phyloP scores from a whole-genome alignment of 192 early-diverging fungal species.

The Coemansia sp. region DNA sequence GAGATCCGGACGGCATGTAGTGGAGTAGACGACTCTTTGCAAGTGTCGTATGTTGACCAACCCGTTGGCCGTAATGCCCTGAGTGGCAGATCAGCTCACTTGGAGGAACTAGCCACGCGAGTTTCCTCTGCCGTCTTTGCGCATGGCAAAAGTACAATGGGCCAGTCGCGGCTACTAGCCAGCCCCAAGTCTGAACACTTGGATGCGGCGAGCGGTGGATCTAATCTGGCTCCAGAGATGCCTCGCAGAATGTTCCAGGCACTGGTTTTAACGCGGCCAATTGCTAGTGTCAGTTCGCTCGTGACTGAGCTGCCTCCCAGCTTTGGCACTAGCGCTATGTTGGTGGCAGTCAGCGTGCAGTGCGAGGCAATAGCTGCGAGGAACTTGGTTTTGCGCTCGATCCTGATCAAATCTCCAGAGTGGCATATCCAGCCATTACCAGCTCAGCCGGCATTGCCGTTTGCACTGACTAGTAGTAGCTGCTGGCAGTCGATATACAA shows the following conservation, averaged over 20 bases:
- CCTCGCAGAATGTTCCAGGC: conserved; percentile 35
- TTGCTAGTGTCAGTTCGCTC: conserved; percentile 18
- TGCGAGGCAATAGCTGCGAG: conserved; percentile 5
- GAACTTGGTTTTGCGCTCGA: conserved; percentile 7
- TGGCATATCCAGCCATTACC: conserved; percentile 36
- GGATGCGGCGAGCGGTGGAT: not conserved
- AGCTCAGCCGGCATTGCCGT: conserved; percentile 11
- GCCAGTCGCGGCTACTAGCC: not conserved
- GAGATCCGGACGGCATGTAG: conserved; percentile 34
- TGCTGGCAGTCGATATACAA: conserved; percentile 27
- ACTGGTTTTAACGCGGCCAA: conserved; percentile 26
- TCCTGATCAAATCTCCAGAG: conserved; percentile 15
- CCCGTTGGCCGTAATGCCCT: conserved; percentile 1
- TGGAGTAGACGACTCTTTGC: conserved; percentile 1
- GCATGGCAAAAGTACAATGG: not conserved
- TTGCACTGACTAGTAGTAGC: conserved; percentile 5
- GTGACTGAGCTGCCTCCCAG: conserved; percentile 25
- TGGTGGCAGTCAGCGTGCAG: conserved; percentile 24
- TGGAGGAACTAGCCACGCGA: conserved; percentile 38
- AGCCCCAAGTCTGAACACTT: not conserved
- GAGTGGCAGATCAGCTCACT: conserved; percentile 21
- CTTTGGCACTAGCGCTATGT: conserved; percentile 29
- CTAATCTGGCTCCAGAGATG: not conserved
- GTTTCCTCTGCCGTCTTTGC: conserved; percentile 28
- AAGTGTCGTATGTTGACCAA: conserved; percentile 1